phyloP scores from a whole-genome alignment of 164 flowering plant species.

The Sedum album region DNA sequence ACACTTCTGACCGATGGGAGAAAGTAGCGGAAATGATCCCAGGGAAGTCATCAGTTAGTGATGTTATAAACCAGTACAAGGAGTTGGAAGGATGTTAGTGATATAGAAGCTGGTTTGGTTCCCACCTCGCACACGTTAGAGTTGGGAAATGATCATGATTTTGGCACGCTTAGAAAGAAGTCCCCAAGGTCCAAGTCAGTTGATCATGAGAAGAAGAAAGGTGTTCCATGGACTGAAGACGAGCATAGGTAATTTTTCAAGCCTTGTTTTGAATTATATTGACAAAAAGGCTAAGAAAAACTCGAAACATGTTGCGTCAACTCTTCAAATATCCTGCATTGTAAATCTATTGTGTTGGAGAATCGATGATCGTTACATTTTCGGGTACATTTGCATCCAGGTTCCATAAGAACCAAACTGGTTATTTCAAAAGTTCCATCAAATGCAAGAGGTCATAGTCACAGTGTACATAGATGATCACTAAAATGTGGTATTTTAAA shows the following conservation, averaged over 20 bases:
- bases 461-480: too few species aligned
- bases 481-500: not conserved
- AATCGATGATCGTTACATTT: not conserved
- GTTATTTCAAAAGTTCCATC: not conserved
- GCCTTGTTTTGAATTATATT: not conserved
- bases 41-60: slow-evolving; percentile 30
- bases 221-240: not conserved
- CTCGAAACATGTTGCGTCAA: not conserved
- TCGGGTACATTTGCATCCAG: not conserved
- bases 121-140: slow-evolving; percentile 32
- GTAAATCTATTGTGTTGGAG: not conserved
- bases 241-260: not conserved
- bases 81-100: slow-evolving; percentile 40
- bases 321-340: not conserved
- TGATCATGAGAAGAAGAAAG: slow-evolving; percentile 6
- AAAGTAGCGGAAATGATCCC: slow-evolving; percentile 49
- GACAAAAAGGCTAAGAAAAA: not conserved
- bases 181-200: not conserved
- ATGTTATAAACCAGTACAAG: slow-evolving; percentile 44
- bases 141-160: slow-evolving; percentile 18
- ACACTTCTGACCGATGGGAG: slow-evolving; percentile 44
- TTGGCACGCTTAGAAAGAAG: slow-evolving; percentile 14
- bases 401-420: not conserved
- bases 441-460: not conserved
- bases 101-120: slow-evolving; percentile 46